These are phyloP conservation scores for Oemleria cerasiformis DNA, from an alignment of 306 rosid genomes.

Conservation along the genomic window DNA sequence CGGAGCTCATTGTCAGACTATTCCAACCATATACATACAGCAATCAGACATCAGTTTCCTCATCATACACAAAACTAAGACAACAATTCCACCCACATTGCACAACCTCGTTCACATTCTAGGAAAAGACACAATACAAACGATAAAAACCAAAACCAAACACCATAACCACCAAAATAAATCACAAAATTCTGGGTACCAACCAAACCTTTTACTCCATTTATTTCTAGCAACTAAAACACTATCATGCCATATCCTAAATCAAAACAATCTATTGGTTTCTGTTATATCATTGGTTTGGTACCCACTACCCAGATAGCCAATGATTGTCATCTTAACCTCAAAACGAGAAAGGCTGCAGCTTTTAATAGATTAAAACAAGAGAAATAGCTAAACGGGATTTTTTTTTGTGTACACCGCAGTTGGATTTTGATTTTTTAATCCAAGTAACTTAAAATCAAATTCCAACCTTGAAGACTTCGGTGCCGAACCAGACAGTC, in stretches of 20 bases:
- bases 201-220: no score
- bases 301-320: not conserved
- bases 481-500: not conserved
- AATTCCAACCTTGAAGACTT: no score
- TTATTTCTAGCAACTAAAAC: not conserved
- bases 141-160: no score
- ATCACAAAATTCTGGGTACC: no score
- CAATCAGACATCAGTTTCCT: not conserved
- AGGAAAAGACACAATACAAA: not conserved
- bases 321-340: not conserved
- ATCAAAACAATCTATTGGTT: not conserved
- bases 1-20: constrained; percentile 41
- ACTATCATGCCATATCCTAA: not conserved
- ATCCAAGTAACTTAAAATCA: no score
- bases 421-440: no score
- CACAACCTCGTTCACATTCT: not conserved
- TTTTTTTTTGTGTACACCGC: not conserved
- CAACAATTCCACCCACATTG: not conserved
- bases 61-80: not conserved
- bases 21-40: not conserved
- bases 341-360: not conserved
- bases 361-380: not conserved
- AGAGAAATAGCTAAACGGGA: not conserved
- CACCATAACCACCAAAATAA: no score
- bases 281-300: not conserved